Conservation (phyloP, 23 red algal species). For the Agarophyton chilense region DNA sequence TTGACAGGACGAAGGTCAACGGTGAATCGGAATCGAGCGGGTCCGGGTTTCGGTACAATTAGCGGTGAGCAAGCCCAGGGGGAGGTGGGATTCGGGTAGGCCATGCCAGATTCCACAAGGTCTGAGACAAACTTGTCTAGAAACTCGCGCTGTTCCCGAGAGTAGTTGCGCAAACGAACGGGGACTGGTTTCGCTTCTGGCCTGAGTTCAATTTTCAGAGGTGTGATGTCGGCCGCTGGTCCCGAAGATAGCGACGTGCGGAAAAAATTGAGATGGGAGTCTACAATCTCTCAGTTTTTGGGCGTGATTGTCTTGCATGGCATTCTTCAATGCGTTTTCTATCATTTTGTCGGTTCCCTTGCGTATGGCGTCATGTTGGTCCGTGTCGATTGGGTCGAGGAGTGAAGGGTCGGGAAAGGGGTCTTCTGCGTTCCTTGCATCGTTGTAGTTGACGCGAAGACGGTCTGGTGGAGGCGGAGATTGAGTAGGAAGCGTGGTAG, state of each 20-base stretch:
- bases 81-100: not conserved
- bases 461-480: no score
- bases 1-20: not conserved
- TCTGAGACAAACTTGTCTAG: not conserved
- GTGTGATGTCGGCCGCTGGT: not conserved
- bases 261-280: not conserved
- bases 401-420: conserved; percentile 27
- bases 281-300: no score
- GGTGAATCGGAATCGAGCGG: not conserved
- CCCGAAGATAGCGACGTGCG: not conserved
- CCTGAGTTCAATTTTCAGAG: not conserved
- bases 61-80: not conserved
- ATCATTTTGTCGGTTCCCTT: not conserved
- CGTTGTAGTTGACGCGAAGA: not conserved
- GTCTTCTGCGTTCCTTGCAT: not conserved
- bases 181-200: not conserved
- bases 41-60: not conserved
- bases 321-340: not conserved
- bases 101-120: not conserved
- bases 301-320: not conserved
- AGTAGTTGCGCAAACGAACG: not conserved
- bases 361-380: conserved; percentile 11
- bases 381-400: not conserved
- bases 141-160: not conserved
- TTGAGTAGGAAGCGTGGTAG: no score